Percentiles rank a stretch among this genome's conserved stretches.
These are phyloP conservation scores for Aspergillus haitiensis DNA, from an alignment of 495 filamentous ascomycete species.

Conservation along the genomic window DNA sequence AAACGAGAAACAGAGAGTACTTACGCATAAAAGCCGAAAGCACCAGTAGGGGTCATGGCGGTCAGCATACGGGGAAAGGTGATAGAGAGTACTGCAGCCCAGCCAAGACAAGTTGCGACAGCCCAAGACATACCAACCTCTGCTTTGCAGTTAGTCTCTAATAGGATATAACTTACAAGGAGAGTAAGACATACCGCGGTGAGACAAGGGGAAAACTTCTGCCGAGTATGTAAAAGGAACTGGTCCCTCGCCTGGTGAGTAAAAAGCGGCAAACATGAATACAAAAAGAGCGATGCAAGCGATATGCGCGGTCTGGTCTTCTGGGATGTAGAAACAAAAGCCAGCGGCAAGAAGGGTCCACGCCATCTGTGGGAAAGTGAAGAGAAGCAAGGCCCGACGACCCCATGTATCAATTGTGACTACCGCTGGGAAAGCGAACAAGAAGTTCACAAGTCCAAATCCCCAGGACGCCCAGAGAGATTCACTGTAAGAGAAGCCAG, in stretches of 20 bases:
- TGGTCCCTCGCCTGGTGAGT: slow-evolving; percentile 69
- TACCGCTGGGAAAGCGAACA: slow-evolving; percentile 81
- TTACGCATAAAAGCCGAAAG: slow-evolving; percentile 53
- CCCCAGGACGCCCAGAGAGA: slow-evolving; percentile 75
- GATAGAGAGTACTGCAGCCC: slow-evolving; percentile 70
- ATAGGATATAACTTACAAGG: slow-evolving; percentile 8
- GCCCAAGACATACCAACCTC: slow-evolving; percentile 76
- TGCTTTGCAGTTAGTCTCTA: slow-evolving; percentile 20
- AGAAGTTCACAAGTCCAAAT: slow-evolving; percentile 77
- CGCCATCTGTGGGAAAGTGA: slow-evolving; percentile 84
- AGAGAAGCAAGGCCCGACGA: slow-evolving; percentile 70
- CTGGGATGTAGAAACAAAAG: slow-evolving; percentile 66
- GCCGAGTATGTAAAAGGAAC: slow-evolving; percentile 75
- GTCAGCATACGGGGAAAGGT: slow-evolving; percentile 67
- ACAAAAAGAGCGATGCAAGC: slow-evolving; percentile 65
- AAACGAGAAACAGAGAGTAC: slow-evolving; percentile 11
- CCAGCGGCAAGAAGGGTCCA: slow-evolving; percentile 75
- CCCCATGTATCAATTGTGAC: slow-evolving; percentile 87
- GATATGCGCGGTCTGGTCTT: slow-evolving; percentile 50
- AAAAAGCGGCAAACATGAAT: slow-evolving; percentile 66
- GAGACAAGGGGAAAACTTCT: slow-evolving; percentile 77
- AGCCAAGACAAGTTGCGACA: slow-evolving; percentile 70
- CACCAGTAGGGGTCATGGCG: slow-evolving; percentile 54
- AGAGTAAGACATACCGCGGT: slow-evolving; percentile 48
- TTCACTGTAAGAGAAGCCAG: slow-evolving; percentile 55